Conservation (phyloP, 768 basidiomycete species). For the Psilocybe sp. region DNA sequence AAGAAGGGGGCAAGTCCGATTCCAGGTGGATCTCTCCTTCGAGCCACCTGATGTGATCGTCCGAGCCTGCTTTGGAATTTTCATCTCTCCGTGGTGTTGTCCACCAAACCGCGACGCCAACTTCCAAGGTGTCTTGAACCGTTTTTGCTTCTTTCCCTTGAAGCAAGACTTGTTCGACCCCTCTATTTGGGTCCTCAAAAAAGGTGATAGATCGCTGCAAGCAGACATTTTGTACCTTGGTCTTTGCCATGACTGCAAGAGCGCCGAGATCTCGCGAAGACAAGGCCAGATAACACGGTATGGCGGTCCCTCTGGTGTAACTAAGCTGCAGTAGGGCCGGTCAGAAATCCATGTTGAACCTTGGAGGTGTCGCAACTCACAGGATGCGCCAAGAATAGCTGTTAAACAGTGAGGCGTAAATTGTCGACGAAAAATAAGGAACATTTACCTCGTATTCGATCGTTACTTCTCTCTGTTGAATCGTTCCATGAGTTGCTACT, state of each 20-base stretch:
- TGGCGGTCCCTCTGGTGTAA: constrained; percentile 20
- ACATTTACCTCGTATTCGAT: constrained; percentile 8
- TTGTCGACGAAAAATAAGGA: neutral
- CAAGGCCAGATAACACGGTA: constrained; percentile 20
- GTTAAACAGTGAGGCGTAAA: constrained; percentile 23
- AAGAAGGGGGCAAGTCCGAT: constrained; percentile 13
- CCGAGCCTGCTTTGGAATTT: neutral
- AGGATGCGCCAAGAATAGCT: constrained; percentile 24
- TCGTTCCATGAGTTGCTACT: neutral
- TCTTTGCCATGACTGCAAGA: constrained; percentile 5
- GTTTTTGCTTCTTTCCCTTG: constrained; percentile 2
- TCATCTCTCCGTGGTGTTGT: constrained; percentile 4
- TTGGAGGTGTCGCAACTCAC: constrained; percentile 7
- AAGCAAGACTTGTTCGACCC: constrained; percentile 1
- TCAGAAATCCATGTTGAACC: neutral
- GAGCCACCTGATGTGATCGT: constrained; percentile 2
- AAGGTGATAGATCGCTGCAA: constrained; percentile 4
- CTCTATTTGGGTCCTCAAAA: constrained; percentile 5
- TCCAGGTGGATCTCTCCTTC: constrained; percentile 22
- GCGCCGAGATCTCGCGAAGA: constrained; percentile 5
- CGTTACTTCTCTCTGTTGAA: neutral
- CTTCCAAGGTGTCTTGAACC: constrained; percentile 5
- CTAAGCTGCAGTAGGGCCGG: constrained; percentile 12
- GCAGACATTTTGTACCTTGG: constrained; percentile 7
- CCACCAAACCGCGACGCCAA: constrained; percentile 16